Evolutionary conservation across 169 alveolate genomes (phyloP).

Genomic region (Eimeria mitis): DNA sequence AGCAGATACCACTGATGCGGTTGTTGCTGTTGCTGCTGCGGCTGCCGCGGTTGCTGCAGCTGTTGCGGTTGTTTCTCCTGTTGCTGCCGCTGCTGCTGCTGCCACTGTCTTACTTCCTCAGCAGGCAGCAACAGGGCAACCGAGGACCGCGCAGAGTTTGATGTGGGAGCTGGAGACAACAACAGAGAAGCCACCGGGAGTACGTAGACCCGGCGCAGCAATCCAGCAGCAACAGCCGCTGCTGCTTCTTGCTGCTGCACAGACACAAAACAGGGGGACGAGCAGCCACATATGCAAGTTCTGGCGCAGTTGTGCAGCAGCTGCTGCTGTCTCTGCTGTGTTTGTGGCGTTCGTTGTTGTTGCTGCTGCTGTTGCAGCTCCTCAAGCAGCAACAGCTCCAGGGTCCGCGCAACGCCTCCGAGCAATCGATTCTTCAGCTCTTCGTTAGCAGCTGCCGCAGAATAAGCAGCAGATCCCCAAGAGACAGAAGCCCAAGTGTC

Average conservation of each 20-base stretch:
- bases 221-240: constrained; percentile 31
- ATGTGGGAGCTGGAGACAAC: constrained; percentile 14
- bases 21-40: constrained; percentile 53
- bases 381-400: constrained; percentile 45
- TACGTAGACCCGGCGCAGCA: constrained; percentile 43
- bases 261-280: constrained; percentile 23
- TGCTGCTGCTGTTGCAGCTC: constrained; percentile 38
- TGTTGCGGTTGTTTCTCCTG: too few species aligned
- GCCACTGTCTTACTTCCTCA: constrained; percentile 29
- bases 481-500: background rate
- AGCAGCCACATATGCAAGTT: constrained; percentile 11
- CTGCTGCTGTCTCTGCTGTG: constrained; percentile 18
- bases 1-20: constrained; percentile 37
- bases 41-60: constrained; percentile 14
- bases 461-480: background rate
- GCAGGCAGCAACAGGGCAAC: constrained; percentile 48
- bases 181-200: background rate
- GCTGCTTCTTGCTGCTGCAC: constrained; percentile 39
- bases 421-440: background rate
- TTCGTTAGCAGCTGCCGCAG: background rate
- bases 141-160: background rate
- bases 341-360: background rate
- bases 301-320: constrained; percentile 28
- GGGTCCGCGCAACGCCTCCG: background rate
- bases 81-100: constrained; percentile 16